phyloP scores from a whole-genome alignment of 2,329 filamentous ascomycete genomes.

The Aspergillus sp. region DNA sequence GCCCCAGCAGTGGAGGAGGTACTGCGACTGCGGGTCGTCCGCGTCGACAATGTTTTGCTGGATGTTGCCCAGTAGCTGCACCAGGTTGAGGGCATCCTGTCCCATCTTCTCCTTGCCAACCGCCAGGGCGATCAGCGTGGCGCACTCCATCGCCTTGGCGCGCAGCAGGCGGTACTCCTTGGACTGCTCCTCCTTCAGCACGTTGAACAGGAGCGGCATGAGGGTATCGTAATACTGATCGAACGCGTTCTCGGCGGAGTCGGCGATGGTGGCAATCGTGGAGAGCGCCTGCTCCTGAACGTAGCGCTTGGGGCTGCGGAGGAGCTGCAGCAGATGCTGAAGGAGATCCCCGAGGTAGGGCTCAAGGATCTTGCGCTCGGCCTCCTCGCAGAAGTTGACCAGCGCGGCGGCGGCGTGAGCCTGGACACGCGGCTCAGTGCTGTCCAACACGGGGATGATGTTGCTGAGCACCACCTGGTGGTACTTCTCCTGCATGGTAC shows the following conservation, averaged over 20 bases:
- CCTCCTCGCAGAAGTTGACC: conserved; percentile 98
- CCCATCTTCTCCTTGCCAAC: conserved; percentile 93
- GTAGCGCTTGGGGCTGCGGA: conserved; percentile 90
- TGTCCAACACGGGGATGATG: conserved; percentile 88
- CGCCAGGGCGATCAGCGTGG: conserved; percentile 87
- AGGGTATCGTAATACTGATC: conserved; percentile 92
- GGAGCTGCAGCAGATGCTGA: conserved; percentile 77
- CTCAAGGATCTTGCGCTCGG: conserved; percentile 85
- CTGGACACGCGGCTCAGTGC: conserved; percentile 88
- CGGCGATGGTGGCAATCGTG: conserved; percentile 97
- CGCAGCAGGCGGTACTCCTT: conserved; percentile 89
- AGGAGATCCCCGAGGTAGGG: conserved; percentile 90
- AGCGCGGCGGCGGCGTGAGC: conserved; percentile 96
- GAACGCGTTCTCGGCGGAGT: conserved; percentile 93
- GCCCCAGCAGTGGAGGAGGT: conserved; percentile 98
- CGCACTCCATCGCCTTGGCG: conserved; percentile 99
- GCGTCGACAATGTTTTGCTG: conserved; percentile 83
- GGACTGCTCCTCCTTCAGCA: conserved; percentile 83
- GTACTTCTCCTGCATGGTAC: conserved; percentile 96
- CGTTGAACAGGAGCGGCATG: conserved; percentile 91
- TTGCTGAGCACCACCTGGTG: conserved; percentile 83
- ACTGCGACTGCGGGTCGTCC: conserved; percentile 94
- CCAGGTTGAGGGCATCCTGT: conserved; percentile 79
- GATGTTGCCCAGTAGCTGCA: conserved; percentile 82
- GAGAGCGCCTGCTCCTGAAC: conserved; percentile 97